Conservation (phyloP, 1,139 yeast genomes). For the Pichia sp. region DNA sequence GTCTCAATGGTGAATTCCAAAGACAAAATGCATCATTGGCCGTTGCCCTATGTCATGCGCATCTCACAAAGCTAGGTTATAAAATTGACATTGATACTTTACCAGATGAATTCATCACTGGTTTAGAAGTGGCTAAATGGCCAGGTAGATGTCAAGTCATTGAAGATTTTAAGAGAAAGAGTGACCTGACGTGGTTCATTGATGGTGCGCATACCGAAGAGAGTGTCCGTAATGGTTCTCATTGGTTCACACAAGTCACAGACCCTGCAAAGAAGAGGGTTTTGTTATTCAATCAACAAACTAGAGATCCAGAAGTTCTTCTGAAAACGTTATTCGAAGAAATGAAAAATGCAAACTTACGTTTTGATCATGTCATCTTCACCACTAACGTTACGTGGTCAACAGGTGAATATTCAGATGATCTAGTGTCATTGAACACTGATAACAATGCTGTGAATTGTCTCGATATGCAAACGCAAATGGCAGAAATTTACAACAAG, state of each 20-base stretch:
- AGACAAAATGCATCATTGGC: slow-evolving; percentile 83
- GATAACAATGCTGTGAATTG: slow-evolving; percentile 71
- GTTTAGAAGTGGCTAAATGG: slow-evolving; percentile 71
- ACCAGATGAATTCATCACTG: slow-evolving; percentile 52
- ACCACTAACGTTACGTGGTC: slow-evolving; percentile 93
- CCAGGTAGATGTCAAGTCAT: slow-evolving; percentile 91
- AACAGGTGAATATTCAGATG: slow-evolving; percentile 71
- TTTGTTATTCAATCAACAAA: slow-evolving; percentile 87
- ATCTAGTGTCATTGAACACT: slow-evolving; percentile 77
- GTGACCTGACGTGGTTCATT: slow-evolving; percentile 61
- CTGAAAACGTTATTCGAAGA: slow-evolving; percentile 45
- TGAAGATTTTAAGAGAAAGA: slow-evolving; percentile 32
- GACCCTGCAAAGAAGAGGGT: slow-evolving; percentile 30
- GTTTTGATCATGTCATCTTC: slow-evolving; percentile 72
- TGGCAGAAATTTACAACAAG: slow-evolving; percentile 62
- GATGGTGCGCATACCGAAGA: slow-evolving; percentile 98
- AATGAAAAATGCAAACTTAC: slow-evolving; percentile 27
- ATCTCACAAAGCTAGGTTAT: slow-evolving; percentile 44
- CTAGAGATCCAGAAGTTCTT: slow-evolving; percentile 71
- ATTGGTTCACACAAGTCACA: slow-evolving; percentile 56
- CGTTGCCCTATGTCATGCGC: slow-evolving; percentile 59
- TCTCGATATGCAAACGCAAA: slow-evolving; percentile 69
- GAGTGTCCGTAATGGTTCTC: slow-evolving; percentile 70
- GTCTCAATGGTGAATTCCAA: slow-evolving; percentile 87
- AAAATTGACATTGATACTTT: slow-evolving; percentile 29